Evolutionary conservation across 176 grass and related monocot species (phyloP).

Genomic region (Poa pratensis): DNA sequence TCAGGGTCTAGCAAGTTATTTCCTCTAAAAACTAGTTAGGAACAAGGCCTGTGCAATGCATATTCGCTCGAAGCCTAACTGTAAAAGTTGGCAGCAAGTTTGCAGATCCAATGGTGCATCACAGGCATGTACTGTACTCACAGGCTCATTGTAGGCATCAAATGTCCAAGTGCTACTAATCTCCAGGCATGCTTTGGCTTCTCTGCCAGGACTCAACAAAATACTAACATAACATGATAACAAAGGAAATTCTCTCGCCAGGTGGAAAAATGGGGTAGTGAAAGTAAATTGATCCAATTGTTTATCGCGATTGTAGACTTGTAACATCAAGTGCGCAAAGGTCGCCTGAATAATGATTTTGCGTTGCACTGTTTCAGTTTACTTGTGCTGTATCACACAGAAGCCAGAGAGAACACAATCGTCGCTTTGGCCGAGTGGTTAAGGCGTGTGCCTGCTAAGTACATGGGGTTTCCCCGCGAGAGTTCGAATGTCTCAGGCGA

Average conservation of each 20-base stretch:
- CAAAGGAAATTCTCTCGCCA: too few species aligned
- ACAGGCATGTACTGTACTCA: neutral
- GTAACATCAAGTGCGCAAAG: neutral
- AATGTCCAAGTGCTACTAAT: neutral
- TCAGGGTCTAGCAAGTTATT: neutral
- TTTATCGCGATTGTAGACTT: neutral
- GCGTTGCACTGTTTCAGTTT: neutral
- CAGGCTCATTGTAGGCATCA: neutral
- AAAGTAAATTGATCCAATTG: too few species aligned
- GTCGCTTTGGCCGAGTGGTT: slow-evolving; percentile 68
- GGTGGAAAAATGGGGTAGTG: too few species aligned
- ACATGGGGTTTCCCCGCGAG: slow-evolving; percentile 95
- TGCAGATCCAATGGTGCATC: neutral
- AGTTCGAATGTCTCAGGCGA: slow-evolving; percentile 90
- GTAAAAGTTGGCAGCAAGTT: neutral
- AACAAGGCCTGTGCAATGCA: neutral
- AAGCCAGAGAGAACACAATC: accelerated
- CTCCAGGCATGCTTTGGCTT: neutral
- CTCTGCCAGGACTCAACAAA: neutral
- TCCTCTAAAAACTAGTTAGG: neutral
- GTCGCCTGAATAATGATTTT: neutral
- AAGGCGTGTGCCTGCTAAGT: slow-evolving; percentile 99
- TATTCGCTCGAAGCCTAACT: neutral
- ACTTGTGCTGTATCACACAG: neutral
- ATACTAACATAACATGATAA: too few species aligned